phyloP scores from a whole-genome alignment of 1,139 yeast species.

The Diutina rugosa region DNA sequence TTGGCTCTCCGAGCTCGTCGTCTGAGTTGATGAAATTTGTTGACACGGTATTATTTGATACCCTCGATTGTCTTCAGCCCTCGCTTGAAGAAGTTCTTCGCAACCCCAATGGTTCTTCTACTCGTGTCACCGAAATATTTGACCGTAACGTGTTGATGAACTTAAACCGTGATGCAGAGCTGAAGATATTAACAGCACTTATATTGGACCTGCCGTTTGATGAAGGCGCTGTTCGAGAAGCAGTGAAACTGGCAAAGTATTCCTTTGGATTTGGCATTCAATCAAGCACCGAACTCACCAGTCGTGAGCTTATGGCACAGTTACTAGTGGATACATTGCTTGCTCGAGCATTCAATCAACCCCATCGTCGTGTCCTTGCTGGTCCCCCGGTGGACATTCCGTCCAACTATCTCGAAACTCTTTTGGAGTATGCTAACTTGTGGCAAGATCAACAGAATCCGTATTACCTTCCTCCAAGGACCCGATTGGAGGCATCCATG shows the following conservation, averaged over 20 bases:
- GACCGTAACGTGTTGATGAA: neutral
- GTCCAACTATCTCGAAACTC: constrained; percentile 13
- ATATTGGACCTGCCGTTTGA: neutral
- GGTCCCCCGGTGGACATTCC: constrained; percentile 8
- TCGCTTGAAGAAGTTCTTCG: neutral
- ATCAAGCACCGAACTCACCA: neutral
- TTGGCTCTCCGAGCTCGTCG: neutral
- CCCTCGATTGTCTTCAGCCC: neutral
- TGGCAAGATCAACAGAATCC: constrained; percentile 12
- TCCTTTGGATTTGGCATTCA: neutral
- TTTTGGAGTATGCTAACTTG: constrained; percentile 17
- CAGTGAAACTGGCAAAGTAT: neutral
- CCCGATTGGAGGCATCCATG: neutral
- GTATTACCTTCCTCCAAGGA: constrained; percentile 20
- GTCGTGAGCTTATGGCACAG: neutral
- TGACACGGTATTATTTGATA: neutral
- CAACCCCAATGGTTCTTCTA: neutral
- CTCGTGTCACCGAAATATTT: neutral
- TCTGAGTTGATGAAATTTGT: neutral
- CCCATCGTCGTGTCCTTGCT: neutral
- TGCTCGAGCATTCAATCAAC: neutral
- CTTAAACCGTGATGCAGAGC: neutral
- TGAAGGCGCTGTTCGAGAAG: neutral
- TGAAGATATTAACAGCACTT: neutral
- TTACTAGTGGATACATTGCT: neutral